A percentile compares a stretch with the other conserved stretches of the same genome.
These are phyloP conservation scores for Suillus placidus DNA, from an alignment of 768 basidiomycete genomes.

Conservation along the genomic window DNA sequence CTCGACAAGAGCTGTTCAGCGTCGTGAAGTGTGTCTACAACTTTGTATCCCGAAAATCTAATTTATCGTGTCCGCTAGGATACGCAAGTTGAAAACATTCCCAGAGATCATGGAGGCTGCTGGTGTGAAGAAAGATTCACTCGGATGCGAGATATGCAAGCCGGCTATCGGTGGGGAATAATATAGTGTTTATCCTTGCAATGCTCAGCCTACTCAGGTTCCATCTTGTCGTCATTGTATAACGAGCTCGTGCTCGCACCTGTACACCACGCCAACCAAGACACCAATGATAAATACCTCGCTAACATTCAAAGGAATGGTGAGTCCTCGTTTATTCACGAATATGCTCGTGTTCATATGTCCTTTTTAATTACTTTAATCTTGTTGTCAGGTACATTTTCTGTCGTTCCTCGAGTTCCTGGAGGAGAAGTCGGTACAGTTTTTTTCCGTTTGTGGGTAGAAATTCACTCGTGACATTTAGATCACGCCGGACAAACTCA, in stretches of 20 bases:
- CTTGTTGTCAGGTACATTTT: constrained; percentile 52
- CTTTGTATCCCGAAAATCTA: neutral
- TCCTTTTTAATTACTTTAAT: neutral
- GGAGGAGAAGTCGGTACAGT: constrained; percentile 56
- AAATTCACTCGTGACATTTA: constrained; percentile 10
- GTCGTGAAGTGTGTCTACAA: constrained; percentile 46
- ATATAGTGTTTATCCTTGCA: neutral
- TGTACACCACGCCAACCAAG: constrained; percentile 67
- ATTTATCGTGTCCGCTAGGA: constrained; percentile 30
- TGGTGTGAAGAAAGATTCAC: constrained; percentile 48
- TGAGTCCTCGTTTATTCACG: constrained; percentile 8
- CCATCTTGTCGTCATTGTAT: constrained; percentile 51
- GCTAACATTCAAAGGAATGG: constrained; percentile 76
- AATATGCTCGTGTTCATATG: neutral
- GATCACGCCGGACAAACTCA: constrained; percentile 66
- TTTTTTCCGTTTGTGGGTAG: neutral
- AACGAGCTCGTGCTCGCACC: constrained; percentile 70
- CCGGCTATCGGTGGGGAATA: constrained; percentile 54
- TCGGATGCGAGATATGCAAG: constrained; percentile 78
- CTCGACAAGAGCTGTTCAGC: constrained; percentile 67
- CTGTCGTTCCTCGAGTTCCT: constrained; percentile 70
- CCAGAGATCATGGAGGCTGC: constrained; percentile 51
- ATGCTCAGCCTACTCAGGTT: constrained; percentile 20
- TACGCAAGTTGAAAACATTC: constrained; percentile 64
- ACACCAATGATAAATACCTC: constrained; percentile 70